Evolutionary conservation across 208 protist species (phyloP), one percentile per base, ranked within the genome.

Genomic region (Leptomonas pyrrhocoris): DNA sequence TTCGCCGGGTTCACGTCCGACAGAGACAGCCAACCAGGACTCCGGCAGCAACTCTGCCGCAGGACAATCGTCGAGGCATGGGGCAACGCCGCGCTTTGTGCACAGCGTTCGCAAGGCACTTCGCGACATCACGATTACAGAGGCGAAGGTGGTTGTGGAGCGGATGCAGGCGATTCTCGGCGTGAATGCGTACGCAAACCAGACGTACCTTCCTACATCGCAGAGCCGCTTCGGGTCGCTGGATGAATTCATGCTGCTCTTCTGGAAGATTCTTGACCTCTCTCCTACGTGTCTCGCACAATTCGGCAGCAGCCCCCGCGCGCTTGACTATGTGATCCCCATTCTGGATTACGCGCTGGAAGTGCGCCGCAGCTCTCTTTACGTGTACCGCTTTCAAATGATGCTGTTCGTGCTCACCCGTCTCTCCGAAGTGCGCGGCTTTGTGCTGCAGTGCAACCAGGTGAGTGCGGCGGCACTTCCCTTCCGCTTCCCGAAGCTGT

Each of bases 251-350:
- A 87, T 97, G 81, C 67, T 95, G 75, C 77, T 97, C 25, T 74
- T 97, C n/a, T 95, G 86, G 83, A 81, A 88, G 65, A 79, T 97
- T 28, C 68, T 97, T 21, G 90, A 94, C 28, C 66, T 93, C 2
- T 92, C 85, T 38, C 82, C 85, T 2, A 65, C 84, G 43, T 81
- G 88, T 31, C 66, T 75, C 21, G 48, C 68, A 21, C 80, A 85
- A 64, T 87, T 94, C 59, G 76, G 75, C 30, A 75, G 59, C 31
- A 79, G 85, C 45, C 46, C 75, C 1, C 58, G 48, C 31, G 68
- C 74, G 30, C 67, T 95, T 42, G 62, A 68, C 4, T 96, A 95
- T 78, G 49, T 96, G 21, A 69, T 95, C 15, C 90, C 85, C 19
- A 45, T 97, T 3, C 62, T 95, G 11, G 80, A 89, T 49, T 97